Conservation (phyloP, 208 protist genomes). For the Zelonia costaricensis region DNA sequence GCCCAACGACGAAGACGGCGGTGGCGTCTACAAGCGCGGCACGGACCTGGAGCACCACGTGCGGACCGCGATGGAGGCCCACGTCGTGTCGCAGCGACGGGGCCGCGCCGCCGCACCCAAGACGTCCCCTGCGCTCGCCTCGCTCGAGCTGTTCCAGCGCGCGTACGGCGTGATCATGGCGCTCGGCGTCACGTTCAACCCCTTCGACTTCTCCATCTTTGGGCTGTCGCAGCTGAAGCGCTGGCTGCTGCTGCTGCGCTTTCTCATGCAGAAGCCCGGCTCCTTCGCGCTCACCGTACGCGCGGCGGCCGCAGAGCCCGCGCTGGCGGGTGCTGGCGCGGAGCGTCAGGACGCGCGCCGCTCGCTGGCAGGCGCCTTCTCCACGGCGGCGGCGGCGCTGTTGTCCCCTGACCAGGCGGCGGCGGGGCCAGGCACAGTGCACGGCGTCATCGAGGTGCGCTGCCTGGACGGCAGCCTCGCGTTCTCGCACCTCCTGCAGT, state of each 20-base stretch:
- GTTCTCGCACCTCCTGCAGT: constrained; percentile 55
- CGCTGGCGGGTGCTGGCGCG: neutral
- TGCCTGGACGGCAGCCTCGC: constrained; percentile 80
- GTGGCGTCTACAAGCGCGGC: constrained; percentile 1
- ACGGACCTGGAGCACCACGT: constrained; percentile 11
- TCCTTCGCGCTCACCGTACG: constrained; percentile 50
- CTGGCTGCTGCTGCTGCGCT: constrained; percentile 73
- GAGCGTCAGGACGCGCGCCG: neutral
- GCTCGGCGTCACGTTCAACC: constrained; percentile 87
- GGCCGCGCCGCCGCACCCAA: neutral
- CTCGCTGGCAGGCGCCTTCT: constrained; percentile 1
- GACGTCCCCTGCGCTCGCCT: constrained; percentile 2
- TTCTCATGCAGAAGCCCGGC: constrained; percentile 52
- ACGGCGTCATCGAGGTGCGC: constrained; percentile 33
- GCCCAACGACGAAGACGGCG: neutral
- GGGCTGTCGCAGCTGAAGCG: constrained; percentile 68
- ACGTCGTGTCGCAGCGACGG: neutral
- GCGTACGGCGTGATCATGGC: constrained; percentile 72
- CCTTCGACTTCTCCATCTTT: constrained; percentile 73
- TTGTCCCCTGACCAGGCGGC: neutral
- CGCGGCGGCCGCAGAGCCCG: neutral
- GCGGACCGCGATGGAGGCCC: constrained; percentile 17
- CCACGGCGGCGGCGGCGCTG: neutral
- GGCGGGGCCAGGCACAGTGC: too few relatives aligned
- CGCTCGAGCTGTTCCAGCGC: constrained; percentile 54